Base-by-base conservation (phyloP, 192 early-diverging fungal genomes). In the Mortierella alpina region DNA sequence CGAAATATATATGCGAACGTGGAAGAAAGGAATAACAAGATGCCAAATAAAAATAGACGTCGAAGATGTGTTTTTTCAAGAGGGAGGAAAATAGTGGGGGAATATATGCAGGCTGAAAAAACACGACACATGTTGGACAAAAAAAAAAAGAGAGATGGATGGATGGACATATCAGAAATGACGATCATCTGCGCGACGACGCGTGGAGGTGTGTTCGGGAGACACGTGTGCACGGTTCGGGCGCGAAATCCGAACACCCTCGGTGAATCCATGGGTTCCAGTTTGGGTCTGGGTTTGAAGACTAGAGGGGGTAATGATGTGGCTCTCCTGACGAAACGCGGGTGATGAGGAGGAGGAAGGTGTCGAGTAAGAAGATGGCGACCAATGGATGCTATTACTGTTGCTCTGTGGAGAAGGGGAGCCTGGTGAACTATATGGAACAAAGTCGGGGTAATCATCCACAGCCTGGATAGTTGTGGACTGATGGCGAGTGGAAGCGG, bases 301-400 rank as follows among this genome's bases (percentile, higher is more conserved):
- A 51, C n/a, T 53, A 11, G 63, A 41, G 1, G 62, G 71, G 6
- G 71, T 15, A 20, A 73, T 65, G 23, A 73, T 73, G 48, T 73
- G 8, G 18, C 52, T 47, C 0, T 73, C 71, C 23, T 51, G 44
- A 40, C 18, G 23, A 13, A 7, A 11, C 13, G 58, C 31, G 2
- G 17, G 31, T 0, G 58, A 40, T 13, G 58, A 59, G 14, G 54
- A 14, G 42, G 15, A 44, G 48, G 54, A 57, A 42, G 39, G 42
- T 54, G 51, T 42, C 23, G 23, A 12, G 23, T 52, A 67, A 5
- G 31, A 13, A 47, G 65, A 57, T 9, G 54, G 22, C 54, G 22
- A 40, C 23, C 7, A 23, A 12, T 5, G 31, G 58, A 7, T 15
- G 7, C 58, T 40, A 59, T 41, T 59, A 23, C 7, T 59, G 31